These are phyloP conservation scores for Prosopis cineraria DNA, from an alignment of 306 rosid species.

Conservation along the genomic window DNA sequence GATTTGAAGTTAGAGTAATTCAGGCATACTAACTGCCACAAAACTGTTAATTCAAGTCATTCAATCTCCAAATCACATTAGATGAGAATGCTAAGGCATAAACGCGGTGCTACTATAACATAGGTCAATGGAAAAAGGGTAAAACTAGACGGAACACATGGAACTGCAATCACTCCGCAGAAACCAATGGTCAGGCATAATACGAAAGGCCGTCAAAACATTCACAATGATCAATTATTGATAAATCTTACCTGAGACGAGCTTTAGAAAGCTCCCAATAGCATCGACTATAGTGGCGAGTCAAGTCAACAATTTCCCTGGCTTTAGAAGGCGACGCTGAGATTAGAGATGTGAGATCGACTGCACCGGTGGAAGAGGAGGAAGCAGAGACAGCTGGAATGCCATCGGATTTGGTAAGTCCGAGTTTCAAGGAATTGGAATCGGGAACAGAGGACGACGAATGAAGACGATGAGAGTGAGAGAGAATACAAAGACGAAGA, in stretches of 20 bases:
- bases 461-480: conserved; percentile 1
- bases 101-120: background rate
- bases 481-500: background rate
- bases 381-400: conserved; percentile 22
- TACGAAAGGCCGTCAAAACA: background rate
- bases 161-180: background rate
- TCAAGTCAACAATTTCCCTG: conserved; percentile 38
- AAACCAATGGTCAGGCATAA: background rate
- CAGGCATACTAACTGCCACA: background rate
- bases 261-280: conserved; percentile 92
- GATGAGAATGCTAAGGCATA: background rate
- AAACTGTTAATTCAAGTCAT: background rate
- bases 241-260: conserved; percentile 65
- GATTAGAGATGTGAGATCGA: conserved; percentile 40
- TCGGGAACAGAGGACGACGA: conserved; percentile 18
- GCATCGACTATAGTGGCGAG: conserved; percentile 74
- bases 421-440: conserved; percentile 20
- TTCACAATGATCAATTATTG: background rate
- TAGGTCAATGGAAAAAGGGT: background rate
- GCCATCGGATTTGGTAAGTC: conserved; percentile 36
- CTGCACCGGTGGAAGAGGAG: conserved; percentile 10
- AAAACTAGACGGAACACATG: background rate
- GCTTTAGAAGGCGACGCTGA: conserved; percentile 42
- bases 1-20: background rate
- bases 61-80: background rate